These are phyloP conservation scores for Yarrowia osloensis DNA, from an alignment of 805 yeast genomes.

Conservation along the genomic window DNA sequence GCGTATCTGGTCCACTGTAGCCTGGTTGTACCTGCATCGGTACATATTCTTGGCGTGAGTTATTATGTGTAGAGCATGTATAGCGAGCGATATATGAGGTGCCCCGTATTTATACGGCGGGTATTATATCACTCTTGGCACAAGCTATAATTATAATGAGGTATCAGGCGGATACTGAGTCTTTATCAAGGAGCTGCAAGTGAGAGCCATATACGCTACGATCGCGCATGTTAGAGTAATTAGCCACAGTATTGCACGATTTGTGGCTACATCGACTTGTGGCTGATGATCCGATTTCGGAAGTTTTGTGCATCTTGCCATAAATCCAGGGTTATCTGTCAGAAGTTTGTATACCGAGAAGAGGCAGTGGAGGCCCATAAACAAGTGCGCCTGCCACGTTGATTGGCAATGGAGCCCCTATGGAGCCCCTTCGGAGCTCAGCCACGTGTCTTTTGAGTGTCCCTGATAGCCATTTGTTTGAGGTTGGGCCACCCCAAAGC, in stretches of 20 bases:
- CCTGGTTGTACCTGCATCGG: not conserved
- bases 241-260: too few relatives aligned
- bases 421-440: not conserved
- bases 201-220: too few relatives aligned
- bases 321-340: not conserved
- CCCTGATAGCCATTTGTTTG: not conserved
- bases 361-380: not conserved
- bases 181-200: too few relatives aligned
- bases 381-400: not conserved
- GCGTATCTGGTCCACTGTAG: not conserved
- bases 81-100: not conserved
- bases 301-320: not conserved
- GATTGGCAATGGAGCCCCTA: not conserved
- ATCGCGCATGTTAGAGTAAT: too few relatives aligned
- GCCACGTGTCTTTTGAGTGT: constrained; percentile 6
- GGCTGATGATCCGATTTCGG: not conserved
- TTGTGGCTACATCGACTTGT: not conserved
- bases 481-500: constrained; percentile 4
- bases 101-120: not conserved
- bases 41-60: not conserved
- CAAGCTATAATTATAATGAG: too few relatives aligned
- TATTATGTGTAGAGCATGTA: not conserved
- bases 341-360: not conserved
- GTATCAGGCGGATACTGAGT: too few relatives aligned
- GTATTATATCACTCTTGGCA: too few relatives aligned